Evolutionary conservation across 805 yeast species (phyloP), one percentile per base, ranked within the genome.

Genomic region (Pichia occidentalis): DNA sequence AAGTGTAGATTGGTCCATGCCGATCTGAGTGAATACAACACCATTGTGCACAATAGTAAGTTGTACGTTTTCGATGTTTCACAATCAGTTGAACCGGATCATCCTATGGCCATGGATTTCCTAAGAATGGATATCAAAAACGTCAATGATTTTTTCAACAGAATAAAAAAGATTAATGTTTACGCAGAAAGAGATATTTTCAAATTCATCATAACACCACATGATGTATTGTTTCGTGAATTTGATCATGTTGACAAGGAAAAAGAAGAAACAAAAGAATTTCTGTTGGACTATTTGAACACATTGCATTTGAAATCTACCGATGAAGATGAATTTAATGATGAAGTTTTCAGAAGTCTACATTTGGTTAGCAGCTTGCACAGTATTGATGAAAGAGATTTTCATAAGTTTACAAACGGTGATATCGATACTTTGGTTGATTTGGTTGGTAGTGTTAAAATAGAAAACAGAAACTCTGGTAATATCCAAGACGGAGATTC

Each of bases 61-160:
- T 64, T 92, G 21, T 87, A 83, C 61, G 84, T 92, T 41, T 85
- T 92, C 49, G 99, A 92, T 63, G 99, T 92, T 9, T 88, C 97
- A 1, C 99, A 92, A 59, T 80, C 94, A 26, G 97, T 92, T 18
- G 97, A 92, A 59, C 97, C 96, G 8, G 96, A 87, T 51, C 99
- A 92, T 61, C 97, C 96, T 9, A 86, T 86, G 86, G 83, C 95
- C 29, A 68, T 92, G 47, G 97, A 92, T 58, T 92, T 92, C 57
- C 63, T 92, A 43, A 70, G 99, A 55, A 92, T 92, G 98, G 99
- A 92, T 62, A 88, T 92, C 54, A 92, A 90, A 59, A 92, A 92
- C 54, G 85, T 90, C 18, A 92, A 90, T 54, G 92, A 85, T 51
- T 92, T 80, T 58, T 92, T 92, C 52, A 69, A 70, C 42, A 70